Base-by-base conservation (phyloP, 2,329 filamentous ascomycete species). In the Aspergillus floridensis region DNA sequence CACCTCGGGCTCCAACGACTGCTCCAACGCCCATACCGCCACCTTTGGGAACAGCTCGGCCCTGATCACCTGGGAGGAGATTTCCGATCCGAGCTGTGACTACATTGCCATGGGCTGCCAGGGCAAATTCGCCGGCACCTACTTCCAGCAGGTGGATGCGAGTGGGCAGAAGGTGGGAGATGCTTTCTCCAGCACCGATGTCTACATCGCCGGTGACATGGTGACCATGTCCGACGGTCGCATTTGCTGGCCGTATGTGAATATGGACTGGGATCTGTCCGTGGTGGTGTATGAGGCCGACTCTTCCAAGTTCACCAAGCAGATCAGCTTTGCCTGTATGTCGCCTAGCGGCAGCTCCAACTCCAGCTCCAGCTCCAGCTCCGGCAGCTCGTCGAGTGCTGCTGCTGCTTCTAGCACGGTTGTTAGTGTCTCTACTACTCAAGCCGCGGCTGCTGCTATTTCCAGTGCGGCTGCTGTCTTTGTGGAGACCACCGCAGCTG, bases 141-240 rank as follows among this genome's bases (percentile, higher is more conserved):
- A 80, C 70, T 87, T 84, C 77, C 85, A 87, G 74, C 75, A 84
- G 55, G 81, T 87, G 26, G 77, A 80, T 66, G 77, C 72, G 56
- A 70, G 76, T 12, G 85, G 85, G 2, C 72, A 77, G 55, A 83
- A 80, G 68, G 74, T 86, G 38, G 85, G 84, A 21, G 73, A 77
- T 16, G 72, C 82, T 1, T 66, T 86, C 59, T 77, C 76, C 56
- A 80, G 78, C n/a, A 78, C 70, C 12, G 78, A 86, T 67, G 80
- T 81, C n/a, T 85, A 79, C 65, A 83, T 88, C 49, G 82, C 84
- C 7, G 85, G 85, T 44, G 85, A 88, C 66, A 86, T 87, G 79
- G 84, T 85, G 11, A 85, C 82, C 32, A 81, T 85, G 76, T 65
- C 73, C n/a, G 82, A 85, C 60, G 65, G 62, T n/a, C 82, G 82